Evolutionary conservation across 805 yeast species (phyloP).

Genomic region (Diddensiella caesifluorescens): DNA sequence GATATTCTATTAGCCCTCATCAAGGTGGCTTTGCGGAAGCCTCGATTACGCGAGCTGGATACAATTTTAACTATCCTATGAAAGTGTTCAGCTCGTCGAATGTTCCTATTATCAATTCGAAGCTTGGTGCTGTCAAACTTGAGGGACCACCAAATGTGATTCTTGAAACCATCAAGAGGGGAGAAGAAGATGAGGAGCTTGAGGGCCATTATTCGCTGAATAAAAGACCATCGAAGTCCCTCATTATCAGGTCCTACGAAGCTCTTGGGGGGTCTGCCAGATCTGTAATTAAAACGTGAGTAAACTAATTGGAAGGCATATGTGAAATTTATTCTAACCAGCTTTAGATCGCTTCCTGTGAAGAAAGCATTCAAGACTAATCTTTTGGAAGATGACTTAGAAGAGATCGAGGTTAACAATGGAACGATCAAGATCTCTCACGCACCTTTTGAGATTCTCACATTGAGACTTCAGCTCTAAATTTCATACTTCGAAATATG

Average conservation of each 20-base stretch:
- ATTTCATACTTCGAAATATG: too few relatives aligned
- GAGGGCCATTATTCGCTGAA: slow-evolving; percentile 1
- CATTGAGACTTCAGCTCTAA: slow-evolving; percentile 41
- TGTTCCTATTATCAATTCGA: slow-evolving; percentile 38
- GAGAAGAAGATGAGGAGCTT: slow-evolving; percentile 65
- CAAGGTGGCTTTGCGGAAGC: slow-evolving; percentile 54
- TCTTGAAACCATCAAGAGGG: slow-evolving; percentile 74
- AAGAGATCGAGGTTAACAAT: slow-evolving; percentile 12
- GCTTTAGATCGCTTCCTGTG: slow-evolving; percentile 48
- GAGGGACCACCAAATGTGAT: slow-evolving; percentile 56
- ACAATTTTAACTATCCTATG: slow-evolving; percentile 66
- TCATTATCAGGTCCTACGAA: slow-evolving; percentile 74
- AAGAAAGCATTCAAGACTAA: slow-evolving; percentile 45
- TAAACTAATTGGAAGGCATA: too few relatives aligned
- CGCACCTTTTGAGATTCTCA: slow-evolving; percentile 74
- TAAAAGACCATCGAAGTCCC: slow-evolving; percentile 26
- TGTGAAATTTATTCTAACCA: too few relatives aligned
- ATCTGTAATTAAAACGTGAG: slow-evolving; percentile 34
- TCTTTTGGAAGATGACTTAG: slow-evolving; percentile 23
- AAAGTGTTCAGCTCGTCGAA: slow-evolving; percentile 76
- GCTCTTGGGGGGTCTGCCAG: slow-evolving; percentile 70
- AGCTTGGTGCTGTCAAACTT: slow-evolving; percentile 27
- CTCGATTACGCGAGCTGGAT: slow-evolving; percentile 66
- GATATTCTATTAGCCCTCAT: slow-evolving; percentile 84
- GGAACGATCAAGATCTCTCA: slow-evolving; percentile 40